phyloP scores from a whole-genome alignment of 1,284 basidiomycete species.

The Cryptococcus jaspeensis region DNA sequence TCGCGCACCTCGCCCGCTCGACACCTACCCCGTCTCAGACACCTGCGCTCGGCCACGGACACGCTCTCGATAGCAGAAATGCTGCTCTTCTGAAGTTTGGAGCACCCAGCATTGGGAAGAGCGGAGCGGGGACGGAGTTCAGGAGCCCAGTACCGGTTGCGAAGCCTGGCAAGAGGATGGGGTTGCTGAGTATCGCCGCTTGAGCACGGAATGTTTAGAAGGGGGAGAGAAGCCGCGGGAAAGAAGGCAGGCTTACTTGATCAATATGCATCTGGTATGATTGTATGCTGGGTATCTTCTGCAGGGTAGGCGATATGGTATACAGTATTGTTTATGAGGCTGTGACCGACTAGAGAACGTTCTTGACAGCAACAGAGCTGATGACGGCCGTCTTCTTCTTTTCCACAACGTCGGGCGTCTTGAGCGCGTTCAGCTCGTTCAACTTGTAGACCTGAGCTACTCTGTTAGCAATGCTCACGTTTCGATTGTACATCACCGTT shows the following conservation, averaged over 20 bases:
- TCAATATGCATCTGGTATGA: not conserved
- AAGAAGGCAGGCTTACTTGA: not conserved
- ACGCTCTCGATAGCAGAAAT: slow-evolving; percentile 20
- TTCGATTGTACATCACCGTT: not conserved
- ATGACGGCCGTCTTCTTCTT: slow-evolving; percentile 67
- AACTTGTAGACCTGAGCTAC: slow-evolving; percentile 69
- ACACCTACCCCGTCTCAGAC: not conserved
- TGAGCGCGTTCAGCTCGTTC: slow-evolving; percentile 54
- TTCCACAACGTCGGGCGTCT: slow-evolving; percentile 22
- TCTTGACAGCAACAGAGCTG: slow-evolving; percentile 78
- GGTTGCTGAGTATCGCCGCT: slow-evolving; percentile 41
- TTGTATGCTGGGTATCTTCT: not conserved
- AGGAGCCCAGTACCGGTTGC: slow-evolving; percentile 46
- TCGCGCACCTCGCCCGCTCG: slow-evolving; percentile 25
- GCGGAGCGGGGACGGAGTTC: slow-evolving; percentile 36
- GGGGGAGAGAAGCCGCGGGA: too few species aligned
- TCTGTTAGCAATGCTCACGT: not conserved
- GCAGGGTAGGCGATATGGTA: not conserved
- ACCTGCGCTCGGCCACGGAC: not conserved
- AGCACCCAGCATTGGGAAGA: slow-evolving; percentile 15
- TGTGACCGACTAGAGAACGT: slow-evolving; percentile 53
- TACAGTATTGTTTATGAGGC: not conserved
- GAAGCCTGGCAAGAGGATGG: slow-evolving; percentile 48
- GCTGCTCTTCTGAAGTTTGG: slow-evolving; percentile 42
- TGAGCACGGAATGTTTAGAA: slow-evolving; percentile 4